Evolutionary conservation across 2,329 filamentous ascomycete genomes (phyloP).

Genomic region (Diatrype stigma): DNA sequence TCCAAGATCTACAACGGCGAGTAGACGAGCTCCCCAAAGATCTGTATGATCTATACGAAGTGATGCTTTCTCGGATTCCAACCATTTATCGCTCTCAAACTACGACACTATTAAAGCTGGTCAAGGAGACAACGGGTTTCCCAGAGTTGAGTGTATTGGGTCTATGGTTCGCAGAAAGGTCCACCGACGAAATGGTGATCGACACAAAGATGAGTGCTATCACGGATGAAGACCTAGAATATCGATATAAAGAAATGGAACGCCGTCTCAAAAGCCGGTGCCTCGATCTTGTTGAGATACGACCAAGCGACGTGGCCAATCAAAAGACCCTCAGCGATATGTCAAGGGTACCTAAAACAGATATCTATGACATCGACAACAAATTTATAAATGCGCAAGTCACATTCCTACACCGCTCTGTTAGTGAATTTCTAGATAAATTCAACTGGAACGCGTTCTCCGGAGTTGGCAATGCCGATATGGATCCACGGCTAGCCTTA

Average conservation of each 20-base stretch:
- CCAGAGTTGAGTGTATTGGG: constrained; percentile 6
- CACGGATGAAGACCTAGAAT: constrained; percentile 4
- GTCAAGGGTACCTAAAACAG: fast-evolving
- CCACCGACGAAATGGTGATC: constrained; percentile 6
- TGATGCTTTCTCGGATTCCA: constrained; percentile 9
- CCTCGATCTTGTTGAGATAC: constrained; percentile 12
- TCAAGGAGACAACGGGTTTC: not conserved
- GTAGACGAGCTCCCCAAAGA: constrained; percentile 14
- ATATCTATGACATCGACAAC: constrained; percentile 1
- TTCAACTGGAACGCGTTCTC: constrained; percentile 4
- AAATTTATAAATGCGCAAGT: not conserved
- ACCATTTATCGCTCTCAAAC: constrained; percentile 6
- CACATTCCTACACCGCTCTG: constrained; percentile 14
- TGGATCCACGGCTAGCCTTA: constrained; percentile 1
- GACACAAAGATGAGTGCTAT: constrained; percentile 4
- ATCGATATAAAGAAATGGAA: constrained; percentile 11
- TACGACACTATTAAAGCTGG: constrained; percentile 9
- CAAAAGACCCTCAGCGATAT: not conserved
- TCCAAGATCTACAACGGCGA: constrained; percentile 11
- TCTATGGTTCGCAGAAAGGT: constrained; percentile 15
- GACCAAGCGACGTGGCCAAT: not conserved
- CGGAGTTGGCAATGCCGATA: not conserved
- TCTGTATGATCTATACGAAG: constrained; percentile 14
- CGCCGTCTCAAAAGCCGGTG: constrained; percentile 14
- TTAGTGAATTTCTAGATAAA: constrained; percentile 12